These are phyloP conservation scores for Scytalidium lignicola DNA, from an alignment of 2,329 filamentous ascomycete species.

Conservation along the genomic window DNA sequence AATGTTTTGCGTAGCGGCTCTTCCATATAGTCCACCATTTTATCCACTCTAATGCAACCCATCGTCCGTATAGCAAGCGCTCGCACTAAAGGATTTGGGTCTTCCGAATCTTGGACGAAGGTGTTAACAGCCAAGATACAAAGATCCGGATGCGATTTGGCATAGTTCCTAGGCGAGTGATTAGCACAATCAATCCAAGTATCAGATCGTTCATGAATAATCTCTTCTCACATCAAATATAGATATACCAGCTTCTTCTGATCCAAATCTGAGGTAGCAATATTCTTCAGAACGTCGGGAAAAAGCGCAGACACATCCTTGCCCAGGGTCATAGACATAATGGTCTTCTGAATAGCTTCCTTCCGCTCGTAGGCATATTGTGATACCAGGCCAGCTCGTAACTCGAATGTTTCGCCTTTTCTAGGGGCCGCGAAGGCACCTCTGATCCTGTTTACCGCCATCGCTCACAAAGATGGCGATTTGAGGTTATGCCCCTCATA, in stretches of 20 bases:
- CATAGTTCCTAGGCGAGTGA: constrained; percentile 73
- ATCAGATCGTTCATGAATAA: background rate
- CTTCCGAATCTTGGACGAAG: constrained; percentile 98
- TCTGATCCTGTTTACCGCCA: constrained; percentile 95
- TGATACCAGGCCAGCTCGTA: constrained; percentile 90
- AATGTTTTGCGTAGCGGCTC: constrained; percentile 94
- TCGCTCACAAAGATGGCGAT: constrained; percentile 41
- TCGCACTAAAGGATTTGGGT: constrained; percentile 92
- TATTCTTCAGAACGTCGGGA: constrained; percentile 97
- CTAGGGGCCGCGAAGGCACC: constrained; percentile 88
- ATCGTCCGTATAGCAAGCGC: constrained; percentile 95
- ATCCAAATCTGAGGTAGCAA: constrained; percentile 88
- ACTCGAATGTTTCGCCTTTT: constrained; percentile 97
- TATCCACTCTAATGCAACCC: constrained; percentile 97
- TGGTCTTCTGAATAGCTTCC: constrained; percentile 98
- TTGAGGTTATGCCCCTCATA: constrained; percentile 31
- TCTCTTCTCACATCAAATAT: constrained; percentile 78
- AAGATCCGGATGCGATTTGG: constrained; percentile 96
- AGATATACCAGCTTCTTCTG: constrained; percentile 99
- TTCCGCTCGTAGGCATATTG: constrained; percentile 99
- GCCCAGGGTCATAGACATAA: constrained; percentile 99
- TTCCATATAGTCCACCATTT: constrained; percentile 99
- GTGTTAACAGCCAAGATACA: constrained; percentile 99
- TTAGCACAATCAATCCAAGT: constrained; percentile 4
- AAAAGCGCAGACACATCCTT: constrained; percentile 98